Conservation (phyloP, 306 rosid species). For the Quercus wislizeni region DNA sequence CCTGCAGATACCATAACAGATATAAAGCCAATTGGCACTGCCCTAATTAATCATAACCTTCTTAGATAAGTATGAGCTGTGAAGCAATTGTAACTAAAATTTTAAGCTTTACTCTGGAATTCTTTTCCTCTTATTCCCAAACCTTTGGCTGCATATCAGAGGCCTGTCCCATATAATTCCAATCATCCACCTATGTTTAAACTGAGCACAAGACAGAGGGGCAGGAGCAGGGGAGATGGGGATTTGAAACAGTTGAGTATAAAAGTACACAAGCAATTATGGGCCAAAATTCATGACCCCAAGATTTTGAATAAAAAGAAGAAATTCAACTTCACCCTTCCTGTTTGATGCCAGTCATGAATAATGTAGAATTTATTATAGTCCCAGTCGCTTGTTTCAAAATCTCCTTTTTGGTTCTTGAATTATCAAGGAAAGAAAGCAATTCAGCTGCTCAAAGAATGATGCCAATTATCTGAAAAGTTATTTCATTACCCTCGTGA, state of each 20-base stretch:
- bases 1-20: not conserved
- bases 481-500: not conserved
- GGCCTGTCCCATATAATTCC: not conserved
- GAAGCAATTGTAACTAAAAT: not conserved
- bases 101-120: not conserved
- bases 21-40: not conserved
- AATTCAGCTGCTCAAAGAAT: not conserved
- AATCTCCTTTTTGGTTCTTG: not conserved
- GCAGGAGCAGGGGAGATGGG: not conserved
- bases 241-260: not conserved
- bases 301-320: not conserved
- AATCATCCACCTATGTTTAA: not conserved
- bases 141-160: not conserved
- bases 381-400: not conserved
- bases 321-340: not conserved
- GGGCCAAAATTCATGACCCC: not conserved
- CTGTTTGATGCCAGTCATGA: not conserved
- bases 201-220: not conserved
- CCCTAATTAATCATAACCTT: not conserved
- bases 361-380: not conserved
- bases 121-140: not conserved
- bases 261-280: not conserved
- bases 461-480: not conserved
- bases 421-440: not conserved
- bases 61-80: not conserved